Conservation (phyloP, 2,329 filamentous ascomycete genomes). For the Talaromyces pinophilus region DNA sequence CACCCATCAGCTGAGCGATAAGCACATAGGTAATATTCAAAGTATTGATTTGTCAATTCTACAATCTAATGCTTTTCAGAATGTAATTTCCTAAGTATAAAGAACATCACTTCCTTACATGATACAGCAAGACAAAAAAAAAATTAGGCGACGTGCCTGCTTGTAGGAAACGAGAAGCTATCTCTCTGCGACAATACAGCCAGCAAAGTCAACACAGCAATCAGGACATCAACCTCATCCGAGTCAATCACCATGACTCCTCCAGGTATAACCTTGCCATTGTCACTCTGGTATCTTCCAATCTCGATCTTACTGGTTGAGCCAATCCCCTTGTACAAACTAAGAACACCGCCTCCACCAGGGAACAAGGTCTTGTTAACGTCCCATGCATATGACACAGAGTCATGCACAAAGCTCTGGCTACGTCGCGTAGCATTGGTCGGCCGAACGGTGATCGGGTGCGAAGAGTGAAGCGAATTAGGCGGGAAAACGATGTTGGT, state of each 20-base stretch:
- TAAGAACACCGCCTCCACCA: conserved; percentile 20
- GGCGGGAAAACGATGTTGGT: conserved; percentile 19
- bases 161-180: conserved; percentile 20
- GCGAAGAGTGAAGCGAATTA: conserved; percentile 20
- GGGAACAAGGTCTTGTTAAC: conserved; percentile 22
- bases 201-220: conserved; percentile 20
- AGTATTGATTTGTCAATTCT: not conserved
- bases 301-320: conserved; percentile 20
- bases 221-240: conserved; percentile 19
- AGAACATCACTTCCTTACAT: not conserved
- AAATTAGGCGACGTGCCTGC: conserved; percentile 16
- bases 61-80: conserved; percentile 7
- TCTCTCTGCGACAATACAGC: conserved; percentile 20
- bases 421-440: conserved; percentile 20
- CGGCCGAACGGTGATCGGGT: conserved; percentile 17
- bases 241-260: conserved; percentile 19
- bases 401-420: conserved; percentile 21
- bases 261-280: conserved; percentile 18
- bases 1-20: not conserved
- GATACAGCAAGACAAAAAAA: not conserved
- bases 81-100: not conserved
- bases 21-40: not conserved
- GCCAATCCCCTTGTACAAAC: conserved; percentile 19
- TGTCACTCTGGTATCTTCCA: conserved; percentile 21
- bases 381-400: conserved; percentile 20